phyloP scores from a whole-genome alignment of 2,329 filamentous ascomycete species.

The Ascochyta lentis region DNA sequence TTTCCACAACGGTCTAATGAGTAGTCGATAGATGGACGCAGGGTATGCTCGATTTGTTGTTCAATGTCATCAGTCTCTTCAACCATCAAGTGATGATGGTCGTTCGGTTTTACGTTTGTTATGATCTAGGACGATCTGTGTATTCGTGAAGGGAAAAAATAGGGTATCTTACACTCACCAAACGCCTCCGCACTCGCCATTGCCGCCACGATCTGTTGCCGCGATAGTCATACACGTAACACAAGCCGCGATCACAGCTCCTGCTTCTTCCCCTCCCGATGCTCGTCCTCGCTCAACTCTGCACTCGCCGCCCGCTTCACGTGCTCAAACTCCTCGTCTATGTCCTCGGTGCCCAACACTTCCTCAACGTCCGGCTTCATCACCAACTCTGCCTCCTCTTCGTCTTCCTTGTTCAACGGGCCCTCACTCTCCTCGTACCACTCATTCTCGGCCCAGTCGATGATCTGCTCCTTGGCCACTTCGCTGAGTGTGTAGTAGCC shows the following conservation, averaged over 20 bases:
- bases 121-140: background rate
- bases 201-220: background rate
- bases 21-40: too few relatives aligned
- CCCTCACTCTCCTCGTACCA: conserved; percentile 66
- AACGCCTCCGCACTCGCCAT: background rate
- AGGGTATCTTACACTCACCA: conserved; percentile 3
- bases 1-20: too few relatives aligned
- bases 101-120: too few relatives aligned
- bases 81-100: too few relatives aligned
- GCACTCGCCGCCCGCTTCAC: conserved; percentile 19
- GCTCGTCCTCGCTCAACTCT: conserved; percentile 6
- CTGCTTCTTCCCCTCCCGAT: conserved; percentile 5
- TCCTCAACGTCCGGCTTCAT: conserved; percentile 26
- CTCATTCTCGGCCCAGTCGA: conserved; percentile 66
- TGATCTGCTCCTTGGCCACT: conserved; percentile 69
- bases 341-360: conserved; percentile 22
- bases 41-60: too few relatives aligned
- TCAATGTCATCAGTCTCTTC: too few relatives aligned
- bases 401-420: conserved; percentile 30
- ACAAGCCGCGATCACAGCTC: conserved; percentile 3
- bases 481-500: conserved; percentile 73
- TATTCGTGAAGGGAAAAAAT: background rate
- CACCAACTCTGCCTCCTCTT: conserved; percentile 44
- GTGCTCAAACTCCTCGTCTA: conserved; percentile 36
- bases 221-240: background rate